Base-by-base conservation (phyloP, 306 rosid genomes). In the Erythrophleum fordii region DNA sequence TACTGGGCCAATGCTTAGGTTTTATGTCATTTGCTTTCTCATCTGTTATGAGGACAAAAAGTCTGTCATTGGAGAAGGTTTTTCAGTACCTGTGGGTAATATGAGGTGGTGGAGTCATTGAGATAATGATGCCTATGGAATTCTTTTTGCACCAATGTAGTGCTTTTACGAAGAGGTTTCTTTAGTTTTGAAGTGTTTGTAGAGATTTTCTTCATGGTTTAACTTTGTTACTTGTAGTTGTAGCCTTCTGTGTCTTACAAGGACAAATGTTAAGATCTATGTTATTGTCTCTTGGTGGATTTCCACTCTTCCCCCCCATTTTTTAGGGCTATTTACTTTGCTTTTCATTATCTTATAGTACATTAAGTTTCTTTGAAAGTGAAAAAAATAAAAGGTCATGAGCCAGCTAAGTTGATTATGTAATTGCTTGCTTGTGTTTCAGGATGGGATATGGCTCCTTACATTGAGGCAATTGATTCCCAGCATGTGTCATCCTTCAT, bases 371-470 rank as follows among this genome's bases (percentile, higher is more conserved):
- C 26, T 16, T n/a, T n/a, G n/a, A n/a, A n/a, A n/a, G n/a, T n/a
- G 39, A 35, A 31, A 53, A 83, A 20, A 12, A 45, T n/a, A 60
- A 49, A 82, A 51, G 62, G 29, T 11, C 55, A 46, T 76, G 62
- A 58, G 52, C 39, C 46, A 53, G 45, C 69, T 69, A 39, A 52
- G 5, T 45, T 71, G 60, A 42, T 79, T 44, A 37, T 69, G 69
- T 74, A 45, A 69, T 64, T 62, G 61, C 72, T 82, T 56, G 68
- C 29, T 45, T 53, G 76, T 86, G 55, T 82, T 91, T 81, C 92
- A 95, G 99, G 94, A 83, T 95, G 99, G 99, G 97, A 95, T 82
- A 95, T 95, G 97, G 99, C 99, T 81, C 99, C 99, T 66, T 95
- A 91, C 78, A 93, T 95, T 16, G 97, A 93, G 85, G 97, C 99